These are phyloP conservation scores for Arxiozyma bovina DNA, from an alignment of 1,139 yeast species.

Conservation along the genomic window DNA sequence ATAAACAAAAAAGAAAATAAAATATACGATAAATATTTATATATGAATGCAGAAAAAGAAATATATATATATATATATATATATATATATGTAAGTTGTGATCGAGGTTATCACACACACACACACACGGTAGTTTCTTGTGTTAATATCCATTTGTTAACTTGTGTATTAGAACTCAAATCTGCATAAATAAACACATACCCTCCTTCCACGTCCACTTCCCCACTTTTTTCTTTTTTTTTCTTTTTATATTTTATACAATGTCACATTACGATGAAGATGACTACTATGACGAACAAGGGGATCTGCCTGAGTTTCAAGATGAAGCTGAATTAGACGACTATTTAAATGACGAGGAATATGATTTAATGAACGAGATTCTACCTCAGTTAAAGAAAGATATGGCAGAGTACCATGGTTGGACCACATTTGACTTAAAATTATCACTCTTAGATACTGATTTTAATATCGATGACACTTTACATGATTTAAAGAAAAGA, in stretches of 20 bases:
- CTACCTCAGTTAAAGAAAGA: slow-evolving; percentile 23
- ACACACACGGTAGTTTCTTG: no score
- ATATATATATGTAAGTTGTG: no score
- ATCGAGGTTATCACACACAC: no score
- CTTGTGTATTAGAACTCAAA: background rate
- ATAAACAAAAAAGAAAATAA: background rate
- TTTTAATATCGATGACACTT: slow-evolving; percentile 22
- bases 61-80: no score
- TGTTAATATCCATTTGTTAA: no score
- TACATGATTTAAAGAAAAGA: slow-evolving; percentile 19
- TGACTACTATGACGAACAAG: slow-evolving; percentile 20
- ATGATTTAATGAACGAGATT: slow-evolving; percentile 25
- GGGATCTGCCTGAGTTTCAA: slow-evolving; percentile 25
- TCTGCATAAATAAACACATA: background rate
- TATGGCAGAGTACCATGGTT: slow-evolving; percentile 23
- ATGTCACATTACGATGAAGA: slow-evolving; percentile 19
- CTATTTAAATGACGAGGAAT: slow-evolving; percentile 31
- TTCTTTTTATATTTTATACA: background rate
- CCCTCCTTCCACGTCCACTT: background rate
- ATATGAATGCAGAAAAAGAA: no score
- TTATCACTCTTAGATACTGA: slow-evolving; percentile 26
- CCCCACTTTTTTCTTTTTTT: background rate
- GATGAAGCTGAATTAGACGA: slow-evolving; percentile 32
- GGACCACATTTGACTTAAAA: slow-evolving; percentile 28
- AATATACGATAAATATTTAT: no score